Evolutionary conservation across 179 eudicot genomes (phyloP), one percentile per base, ranked within the genome.

Genomic region (Spinacia oleracea): DNA sequence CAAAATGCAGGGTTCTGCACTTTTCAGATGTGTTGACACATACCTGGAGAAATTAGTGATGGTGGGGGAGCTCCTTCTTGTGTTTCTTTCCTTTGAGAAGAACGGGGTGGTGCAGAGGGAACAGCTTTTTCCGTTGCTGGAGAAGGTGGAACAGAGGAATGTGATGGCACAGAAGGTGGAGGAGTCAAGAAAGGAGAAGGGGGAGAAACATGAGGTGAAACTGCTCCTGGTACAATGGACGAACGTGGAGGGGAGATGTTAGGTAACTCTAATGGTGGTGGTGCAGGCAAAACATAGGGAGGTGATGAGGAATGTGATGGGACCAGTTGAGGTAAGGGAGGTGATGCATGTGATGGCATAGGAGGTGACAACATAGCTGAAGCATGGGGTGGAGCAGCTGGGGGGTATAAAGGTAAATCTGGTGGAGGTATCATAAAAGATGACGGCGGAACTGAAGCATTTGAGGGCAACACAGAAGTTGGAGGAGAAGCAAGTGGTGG

Each of bases 21-120:
- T 42, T 77, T 65, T 64, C 73, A 51, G 20, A 48, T 35, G 21
- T 18, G 64, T 35, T 46, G 46, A 78, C 60, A 78, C 60, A 56
- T 86, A 86, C 91, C 89, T 78, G 87, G 79, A 67, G 87, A 73
- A 51, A 80, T 67, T 76, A 77, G 67, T 51, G 63, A 64, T 50
- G 81, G 50, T 27, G 82, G 77, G 27, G 86, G 85, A 70, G 72
- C 81, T 25, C 72, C 73, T 23, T 65, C 46, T 50, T 71, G 77
- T 50, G 79, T 76, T 38, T 72, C 86, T 18, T 77, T 43, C 35
- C 74, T 27, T 51, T 81, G 79, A 80, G 90, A 79, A 67, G 81
- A 32, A 62, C 21, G 77, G 69, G 87, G 87, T 63, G 85, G 58
- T 46, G 72, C 50, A 68, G 80, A 46, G 56, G 74, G 79, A 68